Percentiles rank a stretch among this genome's conserved stretches.
phyloP scores from a whole-genome alignment of 768 basidiomycete genomes.

The Phlegmacium glaucopus region DNA sequence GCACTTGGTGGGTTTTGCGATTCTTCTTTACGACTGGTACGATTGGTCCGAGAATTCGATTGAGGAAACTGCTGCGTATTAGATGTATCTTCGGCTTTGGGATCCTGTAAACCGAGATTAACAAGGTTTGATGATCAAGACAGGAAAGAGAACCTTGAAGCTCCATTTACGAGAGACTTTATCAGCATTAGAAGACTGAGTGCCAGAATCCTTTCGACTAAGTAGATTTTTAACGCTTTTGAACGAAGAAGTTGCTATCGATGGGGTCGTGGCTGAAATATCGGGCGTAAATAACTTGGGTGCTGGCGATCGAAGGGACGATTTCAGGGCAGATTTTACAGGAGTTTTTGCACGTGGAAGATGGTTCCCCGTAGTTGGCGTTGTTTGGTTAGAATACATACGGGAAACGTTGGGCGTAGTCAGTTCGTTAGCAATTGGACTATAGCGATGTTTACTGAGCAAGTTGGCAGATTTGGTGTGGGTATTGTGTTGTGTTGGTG shows the following conservation, averaged over 20 bases:
- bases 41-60: not conserved
- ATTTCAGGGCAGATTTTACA: constrained; percentile 33
- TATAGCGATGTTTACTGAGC: not conserved
- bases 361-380: constrained; percentile 17
- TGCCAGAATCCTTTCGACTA: constrained; percentile 23
- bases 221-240: constrained; percentile 30
- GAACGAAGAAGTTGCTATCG: constrained; percentile 19
- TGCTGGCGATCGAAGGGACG: constrained; percentile 35
- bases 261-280: constrained; percentile 7
- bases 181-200: constrained; percentile 13
- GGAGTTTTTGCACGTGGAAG: constrained; percentile 30
- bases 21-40: not conserved
- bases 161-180: constrained; percentile 14
- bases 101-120: not conserved
- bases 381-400: constrained; percentile 8
- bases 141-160: constrained; percentile 14
- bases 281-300: constrained; percentile 19
- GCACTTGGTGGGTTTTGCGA: not conserved
- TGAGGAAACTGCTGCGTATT: not conserved
- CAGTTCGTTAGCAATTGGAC: not conserved
- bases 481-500: constrained; percentile 2
- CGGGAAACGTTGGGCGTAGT: constrained; percentile 7
- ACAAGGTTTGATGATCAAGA: not conserved
- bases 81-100: not conserved
- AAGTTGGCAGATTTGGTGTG: not conserved